Evolutionary conservation across 2,329 filamentous ascomycete species (phyloP).

Genomic region (Colletotrichum kahawae): DNA sequence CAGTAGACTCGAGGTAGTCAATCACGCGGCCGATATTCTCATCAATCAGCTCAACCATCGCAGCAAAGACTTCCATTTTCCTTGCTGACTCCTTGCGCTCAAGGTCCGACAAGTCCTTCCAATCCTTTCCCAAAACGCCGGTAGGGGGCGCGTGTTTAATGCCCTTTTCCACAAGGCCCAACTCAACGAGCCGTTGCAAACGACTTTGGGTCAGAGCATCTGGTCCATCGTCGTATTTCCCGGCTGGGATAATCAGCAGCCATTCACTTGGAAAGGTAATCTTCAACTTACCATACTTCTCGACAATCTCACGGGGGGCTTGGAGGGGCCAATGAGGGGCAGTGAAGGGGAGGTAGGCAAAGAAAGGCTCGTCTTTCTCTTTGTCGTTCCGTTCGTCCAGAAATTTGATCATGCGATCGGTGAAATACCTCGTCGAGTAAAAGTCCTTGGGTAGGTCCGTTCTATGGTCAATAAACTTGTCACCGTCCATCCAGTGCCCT

Average conservation of each 20-base stretch:
- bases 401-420: conserved; percentile 46
- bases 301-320: conserved; percentile 37
- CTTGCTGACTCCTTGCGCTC: conserved; percentile 28
- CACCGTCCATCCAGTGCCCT: conserved; percentile 44
- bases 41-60: conserved; percentile 63
- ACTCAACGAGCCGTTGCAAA: conserved; percentile 47
- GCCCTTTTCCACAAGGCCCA: conserved; percentile 39
- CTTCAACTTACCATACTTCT: conserved; percentile 3
- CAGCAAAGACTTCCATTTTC: conserved; percentile 55
- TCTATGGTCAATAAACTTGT: conserved; percentile 38
- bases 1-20: conserved; percentile 52
- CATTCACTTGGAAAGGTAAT: too few species aligned
- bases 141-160: conserved; percentile 23
- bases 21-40: conserved; percentile 57
- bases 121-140: neutral
- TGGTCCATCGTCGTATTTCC: conserved; percentile 38
- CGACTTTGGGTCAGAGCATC: conserved; percentile 48
- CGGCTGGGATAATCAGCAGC: conserved; percentile 23
- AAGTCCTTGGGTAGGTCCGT: conserved; percentile 45
- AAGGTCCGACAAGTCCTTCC: neutral
- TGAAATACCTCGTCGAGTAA: conserved; percentile 49
- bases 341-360: conserved; percentile 55
- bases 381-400: conserved; percentile 42
- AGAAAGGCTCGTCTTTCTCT: conserved; percentile 46
- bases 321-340: conserved; percentile 61